Conservation (phyloP, 306 rosid species). For the Ormosia semicastrata region DNA sequence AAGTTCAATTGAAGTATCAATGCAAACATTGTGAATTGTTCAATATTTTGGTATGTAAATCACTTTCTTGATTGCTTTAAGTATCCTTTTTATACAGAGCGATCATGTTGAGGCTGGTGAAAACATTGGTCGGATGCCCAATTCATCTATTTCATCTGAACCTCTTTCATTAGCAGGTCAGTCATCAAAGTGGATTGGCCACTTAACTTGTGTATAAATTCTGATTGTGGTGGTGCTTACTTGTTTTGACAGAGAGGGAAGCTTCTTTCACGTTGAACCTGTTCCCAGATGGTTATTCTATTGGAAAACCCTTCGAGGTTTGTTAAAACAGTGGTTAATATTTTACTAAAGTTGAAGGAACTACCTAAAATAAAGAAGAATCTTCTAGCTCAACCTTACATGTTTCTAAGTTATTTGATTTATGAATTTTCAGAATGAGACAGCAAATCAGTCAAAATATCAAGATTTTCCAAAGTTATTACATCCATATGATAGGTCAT, state of each 20-base stretch:
- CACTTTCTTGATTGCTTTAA: constrained; percentile 21
- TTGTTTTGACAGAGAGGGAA: constrained; percentile 62
- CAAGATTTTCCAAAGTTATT: constrained; percentile 72
- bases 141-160: constrained; percentile 42
- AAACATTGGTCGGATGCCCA: constrained; percentile 34
- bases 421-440: constrained; percentile 64
- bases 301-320: constrained; percentile 86
- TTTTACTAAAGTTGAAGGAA: constrained; percentile 8
- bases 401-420: constrained; percentile 14
- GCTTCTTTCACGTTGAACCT: constrained; percentile 81
- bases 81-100: constrained; percentile 43
- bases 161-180: constrained; percentile 46
- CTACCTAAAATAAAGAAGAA: not conserved
- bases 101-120: constrained; percentile 45
- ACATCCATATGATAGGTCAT: constrained; percentile 88
- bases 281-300: constrained; percentile 86
- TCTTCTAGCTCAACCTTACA: constrained; percentile 12
- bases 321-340: constrained; percentile 35
- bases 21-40: not conserved
- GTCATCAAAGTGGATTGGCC: constrained; percentile 7
- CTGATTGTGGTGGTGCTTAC: constrained; percentile 24
- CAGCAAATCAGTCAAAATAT: constrained; percentile 39
- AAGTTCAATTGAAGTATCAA: constrained; percentile 14
- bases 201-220: constrained; percentile 12
- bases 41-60: constrained; percentile 14